Percentiles rank a stretch among this genome's conserved stretches.
Evolutionary conservation across 1,139 yeast genomes (phyloP).

Genomic region (Diutina pseudorugosa): DNA sequence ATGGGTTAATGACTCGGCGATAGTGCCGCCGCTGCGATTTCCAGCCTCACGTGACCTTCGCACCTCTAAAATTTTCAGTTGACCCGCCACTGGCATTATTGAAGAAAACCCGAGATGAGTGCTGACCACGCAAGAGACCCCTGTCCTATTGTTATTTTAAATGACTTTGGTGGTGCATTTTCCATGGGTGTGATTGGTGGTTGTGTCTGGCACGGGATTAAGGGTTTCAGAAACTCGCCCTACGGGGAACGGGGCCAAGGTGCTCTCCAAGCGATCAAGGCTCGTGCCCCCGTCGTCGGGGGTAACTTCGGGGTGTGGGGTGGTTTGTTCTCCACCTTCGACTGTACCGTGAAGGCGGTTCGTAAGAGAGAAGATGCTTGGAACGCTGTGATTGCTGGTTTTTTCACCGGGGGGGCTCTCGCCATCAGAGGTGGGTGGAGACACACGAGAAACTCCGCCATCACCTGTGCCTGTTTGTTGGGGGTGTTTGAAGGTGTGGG

Average conservation of each 20-base stretch:
- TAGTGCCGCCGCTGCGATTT: too few species aligned
- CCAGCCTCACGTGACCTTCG: neutral
- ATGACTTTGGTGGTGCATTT: slow-evolving; percentile 97
- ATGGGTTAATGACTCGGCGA: too few species aligned
- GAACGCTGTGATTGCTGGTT: slow-evolving; percentile 97
- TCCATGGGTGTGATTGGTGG: slow-evolving; percentile 99
- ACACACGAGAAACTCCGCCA: slow-evolving; percentile 93
- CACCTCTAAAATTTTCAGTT: neutral
- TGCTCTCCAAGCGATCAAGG: slow-evolving; percentile 79
- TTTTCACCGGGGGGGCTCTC: slow-evolving; percentile 94
- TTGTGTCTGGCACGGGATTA: slow-evolving; percentile 96
- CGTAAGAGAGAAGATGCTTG: slow-evolving; percentile 98
- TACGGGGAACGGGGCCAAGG: slow-evolving; percentile 90
- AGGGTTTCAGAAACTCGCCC: slow-evolving; percentile 97
- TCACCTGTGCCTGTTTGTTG: slow-evolving; percentile 92
- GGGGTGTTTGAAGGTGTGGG: slow-evolving; percentile 99
- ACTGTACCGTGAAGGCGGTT: slow-evolving; percentile 88
- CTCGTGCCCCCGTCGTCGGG: slow-evolving; percentile 97
- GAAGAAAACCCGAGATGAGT: slow-evolving; percentile 32
- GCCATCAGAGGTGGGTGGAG: slow-evolving; percentile 99
- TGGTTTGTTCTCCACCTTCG: slow-evolving; percentile 90
- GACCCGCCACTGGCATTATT: neutral
- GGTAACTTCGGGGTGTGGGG: slow-evolving; percentile 99
- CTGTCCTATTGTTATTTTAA: slow-evolving; percentile 90
- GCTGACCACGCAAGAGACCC: slow-evolving; percentile 99